Conservation (phyloP, 306 rosid species). For the Glycine tomentella region DNA sequence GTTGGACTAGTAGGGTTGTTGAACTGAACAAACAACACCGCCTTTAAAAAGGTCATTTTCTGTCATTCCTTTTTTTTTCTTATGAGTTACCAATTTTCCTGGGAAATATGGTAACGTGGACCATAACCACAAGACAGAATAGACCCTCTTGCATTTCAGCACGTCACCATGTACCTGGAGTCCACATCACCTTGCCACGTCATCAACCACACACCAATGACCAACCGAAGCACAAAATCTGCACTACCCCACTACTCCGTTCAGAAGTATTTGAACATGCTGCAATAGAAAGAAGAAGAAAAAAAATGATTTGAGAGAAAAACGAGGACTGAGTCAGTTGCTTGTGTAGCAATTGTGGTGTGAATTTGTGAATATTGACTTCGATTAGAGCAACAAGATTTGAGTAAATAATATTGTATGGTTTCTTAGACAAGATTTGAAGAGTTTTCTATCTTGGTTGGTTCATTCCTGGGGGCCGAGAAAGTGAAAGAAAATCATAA, state of each 20-base stretch:
- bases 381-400: conserved; percentile 24
- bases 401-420: conserved; percentile 7
- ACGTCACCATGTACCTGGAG: not conserved
- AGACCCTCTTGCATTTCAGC: not conserved
- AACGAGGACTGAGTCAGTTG: conserved; percentile 35
- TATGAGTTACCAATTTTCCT: not conserved
- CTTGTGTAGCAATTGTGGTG: conserved; percentile 20
- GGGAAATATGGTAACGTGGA: conserved; percentile 37
- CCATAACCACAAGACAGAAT: not conserved
- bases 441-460: conserved; percentile 33
- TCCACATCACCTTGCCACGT: conserved; percentile 37
- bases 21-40: conserved; percentile 36
- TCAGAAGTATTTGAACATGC: not conserved
- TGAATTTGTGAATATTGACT: not conserved
- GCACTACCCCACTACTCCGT: not conserved
- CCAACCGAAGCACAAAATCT: not conserved
- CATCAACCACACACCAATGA: conserved; percentile 15
- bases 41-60: conserved; percentile 17
- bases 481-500: conserved; percentile 39
- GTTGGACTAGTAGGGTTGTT: not conserved
- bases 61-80: not conserved
- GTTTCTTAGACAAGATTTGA: not conserved
- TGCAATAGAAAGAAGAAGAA: not conserved
- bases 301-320: not conserved
- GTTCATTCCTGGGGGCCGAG: conserved; percentile 50